Percentiles rank a stretch among this genome's conserved stretches.
Conservation (phyloP, 352 stramenopile genomes). For the Thalassiosira exigua region DNA sequence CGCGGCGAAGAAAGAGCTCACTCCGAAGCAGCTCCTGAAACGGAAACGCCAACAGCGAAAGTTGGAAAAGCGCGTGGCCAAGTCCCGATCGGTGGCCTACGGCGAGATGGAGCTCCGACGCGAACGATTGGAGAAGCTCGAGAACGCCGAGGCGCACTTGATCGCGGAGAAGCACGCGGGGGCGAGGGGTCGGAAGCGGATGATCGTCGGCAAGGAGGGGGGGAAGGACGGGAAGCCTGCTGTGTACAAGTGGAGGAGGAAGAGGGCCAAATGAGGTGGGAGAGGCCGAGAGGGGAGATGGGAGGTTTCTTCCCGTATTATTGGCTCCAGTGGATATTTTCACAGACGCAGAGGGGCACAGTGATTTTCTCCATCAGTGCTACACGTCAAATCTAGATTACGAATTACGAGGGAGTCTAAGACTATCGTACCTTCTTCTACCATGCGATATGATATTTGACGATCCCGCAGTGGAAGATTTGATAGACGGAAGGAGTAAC, state of each 20-base stretch:
- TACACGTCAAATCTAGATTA: too few species aligned
- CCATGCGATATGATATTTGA: too few species aligned
- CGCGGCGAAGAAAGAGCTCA: conserved; percentile 19
- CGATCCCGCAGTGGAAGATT: too few species aligned
- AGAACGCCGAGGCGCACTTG: conserved; percentile 79
- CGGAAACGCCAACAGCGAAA: conserved; percentile 42
- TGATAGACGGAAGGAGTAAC: too few species aligned
- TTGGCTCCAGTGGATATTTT: too few species aligned
- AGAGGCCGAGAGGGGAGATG: background rate
- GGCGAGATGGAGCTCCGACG: conserved; percentile 75
- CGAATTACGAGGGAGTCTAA: too few species aligned
- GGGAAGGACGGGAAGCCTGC: conserved; percentile 70
- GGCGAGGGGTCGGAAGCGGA: conserved; percentile 82
- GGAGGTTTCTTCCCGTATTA: too few species aligned
- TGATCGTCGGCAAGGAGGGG: conserved; percentile 63
- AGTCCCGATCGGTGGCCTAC: conserved; percentile 69
- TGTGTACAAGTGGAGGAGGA: conserved; percentile 81
- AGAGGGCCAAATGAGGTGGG: conserved; percentile 57
- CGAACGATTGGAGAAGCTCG: conserved; percentile 64
- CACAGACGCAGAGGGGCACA: too few species aligned
- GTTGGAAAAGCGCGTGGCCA: conserved; percentile 57
- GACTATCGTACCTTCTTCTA: too few species aligned
- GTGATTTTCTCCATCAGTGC: too few species aligned
- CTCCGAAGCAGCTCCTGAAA: conserved; percentile 53
- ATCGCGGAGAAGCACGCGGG: conserved; percentile 79